phyloP scores from a whole-genome alignment of 163 green algal species.

The Trebouxia gelatinosa region DNA sequence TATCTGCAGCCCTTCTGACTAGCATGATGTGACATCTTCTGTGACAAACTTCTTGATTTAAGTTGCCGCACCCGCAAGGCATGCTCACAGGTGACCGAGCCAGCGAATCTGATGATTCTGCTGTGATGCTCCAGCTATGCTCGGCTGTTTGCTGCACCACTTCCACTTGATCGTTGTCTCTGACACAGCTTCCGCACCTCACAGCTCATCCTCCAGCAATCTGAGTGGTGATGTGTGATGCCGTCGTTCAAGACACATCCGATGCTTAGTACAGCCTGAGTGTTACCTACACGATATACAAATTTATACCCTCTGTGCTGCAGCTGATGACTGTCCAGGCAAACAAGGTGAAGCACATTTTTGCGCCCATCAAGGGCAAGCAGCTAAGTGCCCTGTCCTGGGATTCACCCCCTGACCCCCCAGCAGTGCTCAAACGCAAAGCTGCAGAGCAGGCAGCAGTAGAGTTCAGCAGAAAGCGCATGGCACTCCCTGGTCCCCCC shows the following conservation, averaged over 20 bases:
- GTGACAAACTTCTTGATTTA: too few relatives aligned
- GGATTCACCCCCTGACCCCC: neutral
- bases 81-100: too few relatives aligned
- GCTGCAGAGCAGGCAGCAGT: conserved; percentile 14
- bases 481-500: too few relatives aligned
- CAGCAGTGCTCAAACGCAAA: conserved; percentile 11
- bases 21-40: neutral
- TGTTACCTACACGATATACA: neutral
- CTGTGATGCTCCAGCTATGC: neutral
- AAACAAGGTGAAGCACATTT: conserved; percentile 1
- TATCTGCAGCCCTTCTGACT: neutral
- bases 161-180: neutral
- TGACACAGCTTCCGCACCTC: neutral
- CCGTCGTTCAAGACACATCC: neutral
- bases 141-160: neutral
- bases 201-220: too few relatives aligned
- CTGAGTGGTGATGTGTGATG: too few relatives aligned
- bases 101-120: neutral
- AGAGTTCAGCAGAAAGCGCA: too few relatives aligned
- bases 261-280: neutral
- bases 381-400: conserved; percentile 2
- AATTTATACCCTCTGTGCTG: neutral
- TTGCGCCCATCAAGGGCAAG: conserved; percentile 10
- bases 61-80: too few relatives aligned
- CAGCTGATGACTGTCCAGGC: conserved; percentile 11